Evolutionary conservation across 139 green algal species (phyloP).

Genomic region (Volvox africanus): DNA sequence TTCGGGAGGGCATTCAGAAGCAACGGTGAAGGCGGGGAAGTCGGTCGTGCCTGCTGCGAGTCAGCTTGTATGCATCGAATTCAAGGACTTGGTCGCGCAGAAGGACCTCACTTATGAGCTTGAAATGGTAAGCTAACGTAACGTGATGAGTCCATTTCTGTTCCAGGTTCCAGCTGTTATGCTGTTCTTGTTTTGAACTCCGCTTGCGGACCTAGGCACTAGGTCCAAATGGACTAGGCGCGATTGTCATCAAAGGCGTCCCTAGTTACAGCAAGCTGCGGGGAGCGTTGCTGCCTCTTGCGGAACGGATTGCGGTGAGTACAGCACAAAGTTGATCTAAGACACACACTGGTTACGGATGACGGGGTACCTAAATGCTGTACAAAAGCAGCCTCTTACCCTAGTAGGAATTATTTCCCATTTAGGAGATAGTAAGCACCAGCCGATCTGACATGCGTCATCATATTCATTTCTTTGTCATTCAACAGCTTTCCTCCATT

Average conservation of each 20-base stretch:
- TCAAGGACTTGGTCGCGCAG: neutral
- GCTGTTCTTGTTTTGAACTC: neutral
- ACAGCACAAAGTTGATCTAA: too few relatives aligned
- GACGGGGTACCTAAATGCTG: too few relatives aligned
- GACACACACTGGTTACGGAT: too few relatives aligned
- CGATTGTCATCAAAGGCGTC: conserved; percentile 68
- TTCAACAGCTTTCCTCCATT: too few relatives aligned
- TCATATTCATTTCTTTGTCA: too few relatives aligned
- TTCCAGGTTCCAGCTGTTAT: neutral
- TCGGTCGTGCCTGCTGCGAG: too few relatives aligned
- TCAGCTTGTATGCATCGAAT: neutral
- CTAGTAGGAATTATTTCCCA: too few relatives aligned
- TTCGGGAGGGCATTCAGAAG: neutral
- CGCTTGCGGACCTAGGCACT: conserved; percentile 59
- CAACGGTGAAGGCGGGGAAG: too few relatives aligned
- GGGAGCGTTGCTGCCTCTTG: conserved; percentile 67
- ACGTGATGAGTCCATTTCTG: neutral
- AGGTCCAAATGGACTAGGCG: conserved; percentile 71
- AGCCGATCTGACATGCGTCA: too few relatives aligned
- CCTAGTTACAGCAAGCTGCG: conserved; percentile 57
- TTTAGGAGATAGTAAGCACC: too few relatives aligned
- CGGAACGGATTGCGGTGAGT: conserved; percentile 66
- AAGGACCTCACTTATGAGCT: neutral
- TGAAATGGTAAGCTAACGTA: neutral
- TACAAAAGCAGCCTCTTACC: too few relatives aligned